Percentiles rank a stretch among this genome's conserved stretches.
These are phyloP conservation scores for Tuber melanosporum DNA, from an alignment of 495 filamentous ascomycete species.

Conservation along the genomic window DNA sequence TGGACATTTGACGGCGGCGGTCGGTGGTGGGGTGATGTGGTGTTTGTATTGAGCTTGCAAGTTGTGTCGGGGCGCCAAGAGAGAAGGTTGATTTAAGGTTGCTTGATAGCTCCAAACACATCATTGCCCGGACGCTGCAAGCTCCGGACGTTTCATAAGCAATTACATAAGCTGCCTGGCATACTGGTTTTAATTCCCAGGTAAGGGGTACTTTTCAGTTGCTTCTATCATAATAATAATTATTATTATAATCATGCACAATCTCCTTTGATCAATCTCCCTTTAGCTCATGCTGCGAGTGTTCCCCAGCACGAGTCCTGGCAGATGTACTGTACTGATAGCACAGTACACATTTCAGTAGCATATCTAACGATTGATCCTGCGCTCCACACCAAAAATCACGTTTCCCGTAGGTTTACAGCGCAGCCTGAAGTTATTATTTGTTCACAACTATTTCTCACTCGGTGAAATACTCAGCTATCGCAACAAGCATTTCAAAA, in stretches of 20 bases:
- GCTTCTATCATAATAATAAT: too few species aligned
- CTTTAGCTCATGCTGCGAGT: background rate
- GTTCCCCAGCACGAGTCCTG: background rate
- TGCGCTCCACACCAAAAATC: too few species aligned
- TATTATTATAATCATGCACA: background rate
- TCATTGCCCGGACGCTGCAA: too few species aligned
- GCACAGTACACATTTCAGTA: too few species aligned
- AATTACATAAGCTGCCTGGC: background rate
- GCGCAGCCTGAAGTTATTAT: too few species aligned
- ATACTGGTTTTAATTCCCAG: too few species aligned
- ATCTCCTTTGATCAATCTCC: background rate
- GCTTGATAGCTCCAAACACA: background rate
- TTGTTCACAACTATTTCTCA: too few species aligned
- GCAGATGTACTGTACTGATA: background rate
- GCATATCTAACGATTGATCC: too few species aligned
- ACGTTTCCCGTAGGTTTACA: too few species aligned
- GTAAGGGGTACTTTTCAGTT: background rate
- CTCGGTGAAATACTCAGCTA: too few species aligned
- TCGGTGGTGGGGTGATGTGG: slow-evolving; percentile 20
- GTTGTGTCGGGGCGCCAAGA: background rate
- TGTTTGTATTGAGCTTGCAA: background rate
- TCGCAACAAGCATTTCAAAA: too few species aligned
- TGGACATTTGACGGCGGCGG: slow-evolving; percentile 51
- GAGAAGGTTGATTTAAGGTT: background rate
- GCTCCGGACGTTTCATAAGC: background rate